Base-by-base conservation (phyloP, 2,329 filamentous ascomycete species). In the Coniella vitis region DNA sequence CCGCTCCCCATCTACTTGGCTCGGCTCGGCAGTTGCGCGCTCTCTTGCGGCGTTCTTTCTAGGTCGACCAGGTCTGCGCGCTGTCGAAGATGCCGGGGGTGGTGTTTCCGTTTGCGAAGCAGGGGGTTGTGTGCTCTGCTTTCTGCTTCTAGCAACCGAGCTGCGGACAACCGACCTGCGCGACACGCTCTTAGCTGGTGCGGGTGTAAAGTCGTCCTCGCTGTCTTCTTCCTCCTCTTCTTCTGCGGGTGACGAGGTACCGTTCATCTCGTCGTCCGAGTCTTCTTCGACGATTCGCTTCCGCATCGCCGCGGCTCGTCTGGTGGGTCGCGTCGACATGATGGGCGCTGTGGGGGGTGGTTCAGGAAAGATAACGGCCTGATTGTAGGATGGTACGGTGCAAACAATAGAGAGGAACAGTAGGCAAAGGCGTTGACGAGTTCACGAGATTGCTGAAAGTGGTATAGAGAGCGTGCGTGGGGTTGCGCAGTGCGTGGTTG, bases 151-250 rank as follows among this genome's bases (percentile, higher is more conserved):
- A 16, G 25, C 40, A 13, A 42, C 40, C 19, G 40, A 42, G 14
- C 25, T 29, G n/a, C 40, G 53, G 21, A 55, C 56, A 4, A 57
- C 52, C 8, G 68, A 61, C 45, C 64, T 67, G 44, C 67, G 65
- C 7, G 60, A 69, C n/a, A 45, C 45, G 51, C 73, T 78, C 40
- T 70, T 73, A 51, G 77, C 72, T 1, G 84, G 78, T 41, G 84
- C 85, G 2, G 89, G 89, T 38, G 85, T 86, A 60, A 90, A 93
- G 43, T 95, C 87, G 43, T 90, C 85, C 55, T 87, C 86, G 43
- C 70, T 74, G 3, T 85, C 79, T 22, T 90, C 85, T 55, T 87
- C 86, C 42, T 70, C 74, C 4, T 85, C 79, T 22, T 84, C 76
- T 14, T 79, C 73, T 31, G 64, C 38, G 57, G 64, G 37, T 63